Percentiles rank a stretch among this genome's conserved stretches.
Evolutionary conservation across 2,329 filamentous ascomycete genomes (phyloP).

Genomic region (Lecanicillium sp.): DNA sequence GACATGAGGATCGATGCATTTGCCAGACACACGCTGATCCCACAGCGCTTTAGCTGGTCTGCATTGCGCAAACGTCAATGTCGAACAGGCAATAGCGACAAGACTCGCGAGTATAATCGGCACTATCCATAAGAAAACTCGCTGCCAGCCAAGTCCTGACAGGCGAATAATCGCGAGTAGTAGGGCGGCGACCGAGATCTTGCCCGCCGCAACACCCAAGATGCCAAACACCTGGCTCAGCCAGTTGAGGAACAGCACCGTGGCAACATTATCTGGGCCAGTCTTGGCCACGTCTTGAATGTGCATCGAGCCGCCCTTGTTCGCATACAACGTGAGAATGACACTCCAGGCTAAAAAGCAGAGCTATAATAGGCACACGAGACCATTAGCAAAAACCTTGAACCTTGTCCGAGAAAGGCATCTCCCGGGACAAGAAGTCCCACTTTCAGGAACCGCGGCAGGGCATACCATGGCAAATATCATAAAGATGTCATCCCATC

Average conservation of each 20-base stretch:
- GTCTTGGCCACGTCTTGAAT: conserved; percentile 15
- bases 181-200: conserved; percentile 19
- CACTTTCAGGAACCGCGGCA: not conserved
- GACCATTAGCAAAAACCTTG: not conserved
- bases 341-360: conserved; percentile 20
- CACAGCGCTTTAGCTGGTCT: conserved; percentile 17
- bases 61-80: conserved; percentile 20
- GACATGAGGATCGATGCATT: conserved; percentile 18
- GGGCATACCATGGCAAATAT: conserved; percentile 17
- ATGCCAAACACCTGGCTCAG: conserved; percentile 19
- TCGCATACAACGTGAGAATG: conserved; percentile 16
- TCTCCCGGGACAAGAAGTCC: not conserved
- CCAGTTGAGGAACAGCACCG: conserved; percentile 19
- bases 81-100: conserved; percentile 18
- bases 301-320: conserved; percentile 17
- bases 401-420: not conserved
- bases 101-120: conserved; percentile 16
- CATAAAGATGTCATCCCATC: conserved; percentile 20
- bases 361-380: not conserved
- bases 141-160: conserved; percentile 18
- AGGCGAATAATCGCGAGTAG: conserved; percentile 18
- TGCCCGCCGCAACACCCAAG: conserved; percentile 19
- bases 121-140: conserved; percentile 19
- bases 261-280: conserved; percentile 18
- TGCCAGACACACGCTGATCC: conserved; percentile 17